A percentile compares a stretch with the other conserved stretches of the same genome.
phyloP scores from a whole-genome alignment of 257 asterid genomes.

The Ballota nigra region DNA sequence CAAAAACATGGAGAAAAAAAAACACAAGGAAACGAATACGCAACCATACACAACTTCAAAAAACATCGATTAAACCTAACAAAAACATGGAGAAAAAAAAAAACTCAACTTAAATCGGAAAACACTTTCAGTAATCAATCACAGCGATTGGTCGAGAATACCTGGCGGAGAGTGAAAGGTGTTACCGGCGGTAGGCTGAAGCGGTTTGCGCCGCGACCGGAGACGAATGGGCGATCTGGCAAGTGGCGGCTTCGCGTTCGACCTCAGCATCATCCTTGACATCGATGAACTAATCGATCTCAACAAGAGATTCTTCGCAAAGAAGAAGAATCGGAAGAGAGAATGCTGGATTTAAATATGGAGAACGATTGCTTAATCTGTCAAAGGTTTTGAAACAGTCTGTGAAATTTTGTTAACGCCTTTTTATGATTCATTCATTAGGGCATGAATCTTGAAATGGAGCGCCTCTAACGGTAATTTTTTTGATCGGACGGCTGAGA shows the following conservation, averaged over 20 bases:
- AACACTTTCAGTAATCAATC: background rate
- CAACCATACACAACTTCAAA: background rate
- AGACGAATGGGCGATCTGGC: slow-evolving; percentile 80
- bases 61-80: background rate
- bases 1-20: too few species aligned
- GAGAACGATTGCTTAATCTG: background rate
- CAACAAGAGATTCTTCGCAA: background rate
- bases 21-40: background rate
- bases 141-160: slow-evolving; percentile 18
- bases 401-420: background rate
- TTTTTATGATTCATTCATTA: background rate
- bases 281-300: background rate
- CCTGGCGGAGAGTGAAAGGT: slow-evolving; percentile 57
- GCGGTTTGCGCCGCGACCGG: slow-evolving; percentile 57
- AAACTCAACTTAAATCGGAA: background rate
- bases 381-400: background rate
- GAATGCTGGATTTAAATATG: background rate
- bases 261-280: slow-evolving; percentile 60
- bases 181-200: slow-evolving; percentile 43
- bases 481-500: slow-evolving; percentile 31
- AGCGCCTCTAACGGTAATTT: slow-evolving; percentile 54
- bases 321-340: background rate
- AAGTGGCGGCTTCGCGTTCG: slow-evolving; percentile 79
- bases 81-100: background rate
- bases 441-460: slow-evolving; percentile 26